Evolutionary conservation across 1,284 basidiomycete species (phyloP).

Genomic region (Papiliotrema terrestris): DNA sequence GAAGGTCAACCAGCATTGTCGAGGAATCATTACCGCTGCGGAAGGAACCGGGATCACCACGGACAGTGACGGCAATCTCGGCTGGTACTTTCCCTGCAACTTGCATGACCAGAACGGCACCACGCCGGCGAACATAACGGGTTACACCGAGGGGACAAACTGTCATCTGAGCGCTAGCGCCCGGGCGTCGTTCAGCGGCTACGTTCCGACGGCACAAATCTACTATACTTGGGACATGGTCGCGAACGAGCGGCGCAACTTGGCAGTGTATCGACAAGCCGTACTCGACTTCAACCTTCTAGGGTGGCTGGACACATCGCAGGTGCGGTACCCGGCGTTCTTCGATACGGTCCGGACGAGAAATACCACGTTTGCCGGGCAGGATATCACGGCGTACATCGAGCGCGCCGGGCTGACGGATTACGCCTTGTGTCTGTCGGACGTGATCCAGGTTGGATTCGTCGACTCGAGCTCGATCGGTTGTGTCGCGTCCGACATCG

Average conservation of each 20-base stretch:
- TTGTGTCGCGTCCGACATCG: constrained; percentile 90
- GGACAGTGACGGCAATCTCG: constrained; percentile 49
- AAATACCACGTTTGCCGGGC: constrained; percentile 71
- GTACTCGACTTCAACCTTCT: constrained; percentile 85
- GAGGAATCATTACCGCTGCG: constrained; percentile 69
- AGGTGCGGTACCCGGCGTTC: constrained; percentile 74
- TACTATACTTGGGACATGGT: constrained; percentile 92
- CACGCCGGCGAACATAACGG: constrained; percentile 62
- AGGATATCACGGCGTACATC: constrained; percentile 81
- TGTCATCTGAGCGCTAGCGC: constrained; percentile 69
- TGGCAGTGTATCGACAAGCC: constrained; percentile 90
- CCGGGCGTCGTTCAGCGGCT: constrained; percentile 52
- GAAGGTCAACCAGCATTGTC: constrained; percentile 77
- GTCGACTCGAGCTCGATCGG: constrained; percentile 92
- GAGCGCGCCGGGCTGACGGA: constrained; percentile 58
- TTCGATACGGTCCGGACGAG: constrained; percentile 72
- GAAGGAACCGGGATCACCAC: constrained; percentile 62
- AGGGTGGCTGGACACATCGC: constrained; percentile 71
- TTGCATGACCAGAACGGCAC: constrained; percentile 71
- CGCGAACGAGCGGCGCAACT: constrained; percentile 63
- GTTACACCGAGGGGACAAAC: constrained; percentile 61
- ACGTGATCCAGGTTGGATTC: constrained; percentile 83
- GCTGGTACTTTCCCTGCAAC: constrained; percentile 96
- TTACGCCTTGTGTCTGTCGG: constrained; percentile 77
- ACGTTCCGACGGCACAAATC: constrained; percentile 70